Conservation (phyloP, 306 rosid genomes). For the Sesbania bispinosa region DNA sequence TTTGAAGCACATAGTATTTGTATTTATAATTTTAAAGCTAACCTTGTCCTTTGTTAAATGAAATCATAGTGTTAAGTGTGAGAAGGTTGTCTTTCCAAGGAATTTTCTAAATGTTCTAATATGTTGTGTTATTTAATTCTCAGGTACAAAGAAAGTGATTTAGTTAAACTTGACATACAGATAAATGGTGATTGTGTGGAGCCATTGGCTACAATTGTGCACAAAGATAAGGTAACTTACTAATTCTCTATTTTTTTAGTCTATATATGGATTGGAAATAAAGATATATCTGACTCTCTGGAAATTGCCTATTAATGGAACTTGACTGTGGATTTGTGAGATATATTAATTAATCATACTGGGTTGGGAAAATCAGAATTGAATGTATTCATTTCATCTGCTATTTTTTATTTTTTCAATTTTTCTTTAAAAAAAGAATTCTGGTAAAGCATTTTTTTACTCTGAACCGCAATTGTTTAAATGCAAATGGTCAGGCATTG, state of each 20-base stretch:
- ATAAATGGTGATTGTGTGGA: constrained; percentile 84
- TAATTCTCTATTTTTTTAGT: neutral
- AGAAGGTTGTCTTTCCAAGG: constrained; percentile 13
- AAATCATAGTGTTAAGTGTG: neutral
- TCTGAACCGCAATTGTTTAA: neutral
- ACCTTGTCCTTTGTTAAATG: neutral
- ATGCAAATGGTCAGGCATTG: neutral
- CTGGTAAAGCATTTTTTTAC: neutral
- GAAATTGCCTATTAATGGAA: constrained; percentile 10
- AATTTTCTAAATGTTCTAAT: neutral
- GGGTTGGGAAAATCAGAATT: constrained; percentile 14
- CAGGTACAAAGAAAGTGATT: constrained; percentile 75
- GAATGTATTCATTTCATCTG: neutral
- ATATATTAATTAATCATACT: constrained; percentile 6
- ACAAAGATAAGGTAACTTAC: constrained; percentile 67
- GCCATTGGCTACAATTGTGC: constrained; percentile 86
- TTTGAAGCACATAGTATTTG: neutral
- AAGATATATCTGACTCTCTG: neutral
- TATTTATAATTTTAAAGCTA: neutral
- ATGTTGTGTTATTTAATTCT: constrained; percentile 22
- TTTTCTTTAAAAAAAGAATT: neutral
- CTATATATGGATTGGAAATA: neutral
- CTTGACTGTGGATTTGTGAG: neutral
- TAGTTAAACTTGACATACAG: constrained; percentile 80
- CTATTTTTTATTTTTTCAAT: neutral